A percentile compares a stretch with the other conserved stretches of the same genome.
phyloP scores from a whole-genome alignment of 2,329 filamentous ascomycete species.

The Talaromyces sp. region DNA sequence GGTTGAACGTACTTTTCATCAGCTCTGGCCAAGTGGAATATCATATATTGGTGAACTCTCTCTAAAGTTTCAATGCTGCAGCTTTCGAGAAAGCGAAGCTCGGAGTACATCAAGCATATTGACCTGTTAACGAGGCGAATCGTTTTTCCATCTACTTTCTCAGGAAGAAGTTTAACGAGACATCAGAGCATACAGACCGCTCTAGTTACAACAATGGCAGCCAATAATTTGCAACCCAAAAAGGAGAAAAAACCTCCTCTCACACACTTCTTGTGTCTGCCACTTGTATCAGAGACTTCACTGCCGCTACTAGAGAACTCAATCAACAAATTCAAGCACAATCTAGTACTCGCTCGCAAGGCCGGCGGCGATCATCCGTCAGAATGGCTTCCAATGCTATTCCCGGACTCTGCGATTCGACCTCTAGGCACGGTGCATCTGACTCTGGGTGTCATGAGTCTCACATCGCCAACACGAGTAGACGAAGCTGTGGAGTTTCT shows the following conservation, averaged over 20 bases:
- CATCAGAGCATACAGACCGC: background rate
- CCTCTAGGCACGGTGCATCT: conserved; percentile 78
- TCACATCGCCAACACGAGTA: conserved; percentile 50
- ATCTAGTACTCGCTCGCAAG: conserved; percentile 38
- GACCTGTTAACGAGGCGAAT: background rate
- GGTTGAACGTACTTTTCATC: background rate
- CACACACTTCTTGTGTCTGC: conserved; percentile 45
- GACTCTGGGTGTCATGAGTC: conserved; percentile 79
- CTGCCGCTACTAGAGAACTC: conserved; percentile 60
- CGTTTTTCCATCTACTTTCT: background rate
- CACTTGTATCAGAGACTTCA: conserved; percentile 60
- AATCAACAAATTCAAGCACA: conserved; percentile 57
- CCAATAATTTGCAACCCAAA: background rate
- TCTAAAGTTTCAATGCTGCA: background rate
- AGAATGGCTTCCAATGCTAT: conserved; percentile 29
- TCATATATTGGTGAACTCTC: background rate
- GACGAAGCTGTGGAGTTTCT: conserved; percentile 45
- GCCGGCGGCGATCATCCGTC: conserved; percentile 11
- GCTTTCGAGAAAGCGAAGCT: background rate
- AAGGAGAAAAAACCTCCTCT: conserved; percentile 29
- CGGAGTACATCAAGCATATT: background rate
- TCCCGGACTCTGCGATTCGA: conserved; percentile 65
- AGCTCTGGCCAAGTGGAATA: background rate
- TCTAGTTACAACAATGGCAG: background rate
- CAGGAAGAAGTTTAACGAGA: background rate